Evolutionary conservation across 192 early-diverging fungal genomes (phyloP).

Genomic region (Thamnidium elegans): DNA sequence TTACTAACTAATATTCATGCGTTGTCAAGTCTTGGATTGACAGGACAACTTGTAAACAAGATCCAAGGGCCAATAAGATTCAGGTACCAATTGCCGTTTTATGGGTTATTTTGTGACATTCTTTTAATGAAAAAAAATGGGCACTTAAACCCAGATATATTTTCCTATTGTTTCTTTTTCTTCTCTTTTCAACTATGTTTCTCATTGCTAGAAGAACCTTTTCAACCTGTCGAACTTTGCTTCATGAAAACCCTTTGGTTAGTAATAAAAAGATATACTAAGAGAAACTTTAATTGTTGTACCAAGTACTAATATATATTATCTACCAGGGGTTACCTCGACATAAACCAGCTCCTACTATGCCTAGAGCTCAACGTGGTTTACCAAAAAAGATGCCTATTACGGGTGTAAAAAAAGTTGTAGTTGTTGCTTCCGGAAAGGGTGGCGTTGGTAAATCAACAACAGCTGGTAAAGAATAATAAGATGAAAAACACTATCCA

Average conservation of each 20-base stretch:
- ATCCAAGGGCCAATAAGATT: too few relatives aligned
- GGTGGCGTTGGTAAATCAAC: constrained; percentile 94
- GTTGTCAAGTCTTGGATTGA: too few relatives aligned
- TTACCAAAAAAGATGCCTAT: constrained; percentile 69
- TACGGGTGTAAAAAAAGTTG: constrained; percentile 66
- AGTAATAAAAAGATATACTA: constrained; percentile 2
- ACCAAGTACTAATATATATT: constrained; percentile 20
- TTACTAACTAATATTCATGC: too few relatives aligned
- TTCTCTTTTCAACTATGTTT: too few relatives aligned
- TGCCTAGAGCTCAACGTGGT: constrained; percentile 58
- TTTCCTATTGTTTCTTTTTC: too few relatives aligned
- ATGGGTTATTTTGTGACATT: too few relatives aligned
- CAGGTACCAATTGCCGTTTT: too few relatives aligned
- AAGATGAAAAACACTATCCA: not conserved
- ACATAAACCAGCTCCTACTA: constrained; percentile 41
- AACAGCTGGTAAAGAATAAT: constrained; percentile 54
- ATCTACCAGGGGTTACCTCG: constrained; percentile 42
- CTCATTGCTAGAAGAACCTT: constrained; percentile 17
- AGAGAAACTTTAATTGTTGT: not conserved
- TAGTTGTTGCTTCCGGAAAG: constrained; percentile 86
- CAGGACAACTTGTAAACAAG: too few relatives aligned
- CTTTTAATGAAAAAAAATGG: too few relatives aligned
- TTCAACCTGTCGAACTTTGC: constrained; percentile 21
- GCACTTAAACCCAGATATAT: too few relatives aligned
- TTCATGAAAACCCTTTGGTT: constrained; percentile 55